A percentile compares a stretch with the other conserved stretches of the same genome.
Conservation (phyloP, 1,284 basidiomycete genomes). For the Serendipita sp. region DNA sequence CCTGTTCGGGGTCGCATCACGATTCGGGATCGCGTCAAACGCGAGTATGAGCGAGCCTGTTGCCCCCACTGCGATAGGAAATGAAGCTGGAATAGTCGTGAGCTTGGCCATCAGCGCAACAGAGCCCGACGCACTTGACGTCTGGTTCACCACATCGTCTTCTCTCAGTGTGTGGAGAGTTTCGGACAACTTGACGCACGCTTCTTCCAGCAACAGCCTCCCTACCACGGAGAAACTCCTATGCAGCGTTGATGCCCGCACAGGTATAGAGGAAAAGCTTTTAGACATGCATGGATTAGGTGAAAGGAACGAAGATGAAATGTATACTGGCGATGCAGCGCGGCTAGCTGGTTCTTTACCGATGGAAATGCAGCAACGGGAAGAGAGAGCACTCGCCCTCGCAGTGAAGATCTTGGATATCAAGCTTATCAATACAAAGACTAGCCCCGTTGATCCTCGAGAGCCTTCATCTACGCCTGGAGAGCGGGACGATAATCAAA, state of each 20-base stretch:
- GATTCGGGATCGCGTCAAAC: slow-evolving; percentile 7
- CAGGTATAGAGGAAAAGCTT: background rate
- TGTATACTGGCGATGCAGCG: background rate
- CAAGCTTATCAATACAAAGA: background rate
- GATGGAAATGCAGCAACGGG: background rate
- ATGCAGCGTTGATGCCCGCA: background rate
- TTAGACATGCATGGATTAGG: background rate
- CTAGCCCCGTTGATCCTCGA: background rate
- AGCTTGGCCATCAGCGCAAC: background rate
- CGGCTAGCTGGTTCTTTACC: background rate
- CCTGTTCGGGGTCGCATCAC: slow-evolving; percentile 10
- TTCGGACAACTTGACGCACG: background rate
- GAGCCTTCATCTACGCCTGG: background rate
- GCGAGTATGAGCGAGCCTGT: slow-evolving; percentile 6
- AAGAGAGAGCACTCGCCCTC: background rate
- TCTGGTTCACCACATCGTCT: background rate
- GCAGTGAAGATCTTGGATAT: background rate
- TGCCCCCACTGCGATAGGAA: slow-evolving; percentile 11
- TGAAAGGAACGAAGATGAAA: background rate
- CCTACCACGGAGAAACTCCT: background rate
- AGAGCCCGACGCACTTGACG: background rate
- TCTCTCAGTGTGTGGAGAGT: background rate
- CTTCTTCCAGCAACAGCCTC: background rate
- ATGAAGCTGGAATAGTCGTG: background rate
- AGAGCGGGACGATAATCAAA: background rate